These are phyloP conservation scores for Brassica incana DNA, from an alignment of 345 rosid genomes.

Conservation along the genomic window DNA sequence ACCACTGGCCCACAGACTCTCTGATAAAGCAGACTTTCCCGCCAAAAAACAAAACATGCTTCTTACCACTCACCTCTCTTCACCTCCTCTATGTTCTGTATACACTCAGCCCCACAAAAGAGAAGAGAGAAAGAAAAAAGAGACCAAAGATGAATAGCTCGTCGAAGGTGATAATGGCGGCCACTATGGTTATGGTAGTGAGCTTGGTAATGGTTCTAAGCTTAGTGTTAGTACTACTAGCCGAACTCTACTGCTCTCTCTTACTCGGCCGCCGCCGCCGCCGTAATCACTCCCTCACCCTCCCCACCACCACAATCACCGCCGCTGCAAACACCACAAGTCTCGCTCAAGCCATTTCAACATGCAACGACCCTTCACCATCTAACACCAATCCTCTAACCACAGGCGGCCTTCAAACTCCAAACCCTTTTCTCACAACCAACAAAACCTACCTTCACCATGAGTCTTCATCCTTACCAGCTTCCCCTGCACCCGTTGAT, in stretches of 20 bases:
- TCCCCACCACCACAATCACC: slow-evolving; percentile 28
- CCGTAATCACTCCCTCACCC: slow-evolving; percentile 21
- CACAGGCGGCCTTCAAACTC: slow-evolving; percentile 69
- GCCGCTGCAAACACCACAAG: slow-evolving; percentile 26
- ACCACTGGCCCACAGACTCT: slow-evolving; percentile 11
- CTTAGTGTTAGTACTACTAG: slow-evolving; percentile 71
- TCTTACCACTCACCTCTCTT: slow-evolving; percentile 15
- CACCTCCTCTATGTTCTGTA: background rate
- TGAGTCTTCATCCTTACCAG: background rate
- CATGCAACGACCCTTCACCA: slow-evolving; percentile 18
- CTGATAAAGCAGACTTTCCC: slow-evolving; percentile 30
- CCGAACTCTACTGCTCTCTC: slow-evolving; percentile 85
- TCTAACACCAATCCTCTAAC: slow-evolving; percentile 42
- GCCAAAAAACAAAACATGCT: slow-evolving; percentile 27
- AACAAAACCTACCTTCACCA: slow-evolving; percentile 44
- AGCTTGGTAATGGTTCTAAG: slow-evolving; percentile 71
- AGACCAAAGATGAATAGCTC: slow-evolving; percentile 60
- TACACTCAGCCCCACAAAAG: background rate
- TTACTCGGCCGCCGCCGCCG: slow-evolving; percentile 59
- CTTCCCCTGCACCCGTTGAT: slow-evolving; percentile 37
- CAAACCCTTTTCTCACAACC: slow-evolving; percentile 54
- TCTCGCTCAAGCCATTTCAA: slow-evolving; percentile 25
- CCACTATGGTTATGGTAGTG: slow-evolving; percentile 77
- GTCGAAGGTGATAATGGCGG: slow-evolving; percentile 81
- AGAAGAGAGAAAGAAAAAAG: slow-evolving; percentile 1